Base-by-base conservation (phyloP, 805 yeast species). In the Metschnikowia lochheadii region DNA sequence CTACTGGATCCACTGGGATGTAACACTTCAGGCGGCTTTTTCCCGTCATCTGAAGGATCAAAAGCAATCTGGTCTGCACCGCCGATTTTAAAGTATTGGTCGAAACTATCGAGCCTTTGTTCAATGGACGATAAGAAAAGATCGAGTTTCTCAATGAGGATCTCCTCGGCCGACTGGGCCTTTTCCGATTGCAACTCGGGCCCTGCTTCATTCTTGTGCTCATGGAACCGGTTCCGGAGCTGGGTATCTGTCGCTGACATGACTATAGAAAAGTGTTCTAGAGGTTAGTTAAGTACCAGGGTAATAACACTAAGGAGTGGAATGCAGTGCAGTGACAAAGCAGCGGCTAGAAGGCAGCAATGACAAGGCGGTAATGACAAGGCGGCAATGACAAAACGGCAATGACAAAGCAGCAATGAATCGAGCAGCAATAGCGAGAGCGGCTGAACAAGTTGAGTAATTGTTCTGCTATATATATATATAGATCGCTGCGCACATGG, bases 91-190 rank as follows among this genome's bases (percentile, higher is more conserved):
- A 73, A 73, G 51, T 65, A 73, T 52, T 64, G 67, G 44, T 73
- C 78, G 51, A 73, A 73, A 44, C 63, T 66, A 42, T 68, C 73
- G 33, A 73, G 54, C 20, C 76, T 55, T 11, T 71, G 63, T 52
- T 73, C 78, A n/a, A 73, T 67, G 7, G 75, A 69, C n/a, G 74
- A 65, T 18, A 73, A 59, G 48, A 73, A 73, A n/a, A 56, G 55
- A 48, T 73, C 78, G 34, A 73, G 55, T 46, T 68, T 69, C 49
- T 73, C 77, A 6, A 73, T 69, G 50, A 73, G 61, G 2, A 69
- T 48, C 55, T 73, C 78, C 44, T 73, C 78, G 0, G 76, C 66
- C 1, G 69, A 38, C 21, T 46, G 44, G 34, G 26, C 20, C 14
- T 40, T 21, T 40, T 40, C 14, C 17, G 35, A 15, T 17, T 32